phyloP scores from a whole-genome alignment of 2,329 filamentous ascomycete species.

The Byssochlamys sp. region DNA sequence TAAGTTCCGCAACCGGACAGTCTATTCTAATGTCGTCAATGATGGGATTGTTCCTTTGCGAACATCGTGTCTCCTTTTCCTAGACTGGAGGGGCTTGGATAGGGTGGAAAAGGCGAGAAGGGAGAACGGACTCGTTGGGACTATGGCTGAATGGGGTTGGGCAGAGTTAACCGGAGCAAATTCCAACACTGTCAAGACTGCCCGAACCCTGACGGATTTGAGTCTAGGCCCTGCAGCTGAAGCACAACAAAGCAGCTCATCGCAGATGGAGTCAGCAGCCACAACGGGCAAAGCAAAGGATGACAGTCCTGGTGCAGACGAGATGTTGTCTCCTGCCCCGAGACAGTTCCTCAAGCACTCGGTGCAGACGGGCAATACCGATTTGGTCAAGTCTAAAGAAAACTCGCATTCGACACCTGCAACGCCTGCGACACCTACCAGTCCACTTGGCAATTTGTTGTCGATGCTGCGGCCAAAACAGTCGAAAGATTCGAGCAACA shows the following conservation, averaged over 20 bases:
- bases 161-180: slow-evolving; percentile 71
- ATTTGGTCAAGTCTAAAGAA: slow-evolving; percentile 7
- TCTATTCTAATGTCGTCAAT: slow-evolving; percentile 96
- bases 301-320: slow-evolving; percentile 2
- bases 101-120: slow-evolving; percentile 88
- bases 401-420: slow-evolving; percentile 12
- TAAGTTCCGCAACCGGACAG: slow-evolving; percentile 79
- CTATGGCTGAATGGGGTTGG: slow-evolving; percentile 88
- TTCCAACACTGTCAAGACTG: slow-evolving; percentile 45
- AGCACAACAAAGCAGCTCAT: neutral
- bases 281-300: slow-evolving; percentile 1
- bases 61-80: slow-evolving; percentile 88
- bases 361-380: slow-evolving; percentile 8
- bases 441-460: slow-evolving; percentile 56
- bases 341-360: slow-evolving; percentile 13
- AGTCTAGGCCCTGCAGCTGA: slow-evolving; percentile 1
- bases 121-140: slow-evolving; percentile 85
- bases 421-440: slow-evolving; percentile 20
- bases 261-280: neutral
- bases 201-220: slow-evolving; percentile 16
- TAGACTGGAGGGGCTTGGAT: slow-evolving; percentile 90
- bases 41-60: slow-evolving; percentile 91
- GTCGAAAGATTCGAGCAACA: slow-evolving; percentile 40
- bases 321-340: slow-evolving; percentile 8
- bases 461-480: slow-evolving; percentile 61